phyloP scores from a whole-genome alignment of 495 filamentous ascomycete genomes.

The Penicillium arizonense region DNA sequence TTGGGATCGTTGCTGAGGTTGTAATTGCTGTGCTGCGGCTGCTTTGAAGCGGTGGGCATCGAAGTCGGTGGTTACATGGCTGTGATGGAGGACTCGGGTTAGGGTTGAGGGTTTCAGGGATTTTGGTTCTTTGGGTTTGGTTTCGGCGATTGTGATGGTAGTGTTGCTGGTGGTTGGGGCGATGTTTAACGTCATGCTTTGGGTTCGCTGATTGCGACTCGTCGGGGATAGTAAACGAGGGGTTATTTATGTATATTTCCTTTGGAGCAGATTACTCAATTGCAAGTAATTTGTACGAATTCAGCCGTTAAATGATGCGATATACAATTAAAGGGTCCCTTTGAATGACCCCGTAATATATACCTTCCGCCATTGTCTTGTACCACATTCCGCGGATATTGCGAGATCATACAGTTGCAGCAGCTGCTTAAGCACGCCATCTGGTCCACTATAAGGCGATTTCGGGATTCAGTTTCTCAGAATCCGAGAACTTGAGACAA shows the following conservation, averaged over 20 bases:
- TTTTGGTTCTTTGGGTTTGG: neutral
- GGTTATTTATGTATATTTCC: too few species aligned
- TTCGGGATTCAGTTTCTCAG: too few species aligned
- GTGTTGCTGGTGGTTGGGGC: neutral
- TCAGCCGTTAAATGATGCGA: too few species aligned
- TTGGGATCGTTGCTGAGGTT: conserved; percentile 1
- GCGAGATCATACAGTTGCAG: neutral
- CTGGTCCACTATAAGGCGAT: neutral
- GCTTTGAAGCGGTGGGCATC: conserved; percentile 35
- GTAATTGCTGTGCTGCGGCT: conserved; percentile 27
- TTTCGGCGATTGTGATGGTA: neutral
- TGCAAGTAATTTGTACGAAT: too few species aligned
- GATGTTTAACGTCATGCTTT: conserved; percentile 14
- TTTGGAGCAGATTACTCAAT: too few species aligned
- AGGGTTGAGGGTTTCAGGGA: neutral
- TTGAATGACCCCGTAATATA: too few species aligned
- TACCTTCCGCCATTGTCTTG: neutral
- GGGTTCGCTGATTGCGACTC: neutral
- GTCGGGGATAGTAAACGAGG: too few species aligned
- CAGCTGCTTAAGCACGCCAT: neutral
- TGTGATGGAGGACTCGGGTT: conserved; percentile 26
- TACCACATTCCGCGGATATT: conserved; percentile 4
- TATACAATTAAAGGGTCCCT: too few species aligned
- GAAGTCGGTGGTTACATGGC: conserved; percentile 31
- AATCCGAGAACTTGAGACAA: neutral